These are phyloP conservation scores for Harrya chromipes DNA, from an alignment of 768 basidiomycete species.

Conservation along the genomic window DNA sequence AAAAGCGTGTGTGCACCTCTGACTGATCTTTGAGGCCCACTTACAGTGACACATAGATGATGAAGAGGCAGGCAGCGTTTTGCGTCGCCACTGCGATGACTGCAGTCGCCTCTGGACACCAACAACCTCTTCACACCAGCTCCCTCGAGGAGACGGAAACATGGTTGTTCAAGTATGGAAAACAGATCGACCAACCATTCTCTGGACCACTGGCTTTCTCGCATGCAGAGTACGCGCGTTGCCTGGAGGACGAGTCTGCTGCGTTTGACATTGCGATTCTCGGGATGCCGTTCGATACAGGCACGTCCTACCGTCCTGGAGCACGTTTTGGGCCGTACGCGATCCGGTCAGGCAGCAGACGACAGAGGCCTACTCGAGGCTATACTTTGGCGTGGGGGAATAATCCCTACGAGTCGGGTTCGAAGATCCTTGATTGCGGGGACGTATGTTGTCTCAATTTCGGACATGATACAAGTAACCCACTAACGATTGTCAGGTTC, in stretches of 20 bases:
- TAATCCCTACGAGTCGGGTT: slow-evolving; percentile 58
- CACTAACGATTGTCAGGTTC: slow-evolving; percentile 47
- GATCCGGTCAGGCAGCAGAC: slow-evolving; percentile 75
- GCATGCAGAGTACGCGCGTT: slow-evolving; percentile 60
- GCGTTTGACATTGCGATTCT: slow-evolving; percentile 64
- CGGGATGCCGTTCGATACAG: slow-evolving; percentile 79
- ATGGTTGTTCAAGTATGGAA: slow-evolving; percentile 75
- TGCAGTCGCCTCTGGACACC: slow-evolving; percentile 1
- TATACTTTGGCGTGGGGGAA: slow-evolving; percentile 72
- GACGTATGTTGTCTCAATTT: slow-evolving; percentile 46
- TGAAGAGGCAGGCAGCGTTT: slow-evolving; percentile 10
- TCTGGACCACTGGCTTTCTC: slow-evolving; percentile 83
- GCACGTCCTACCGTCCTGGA: slow-evolving; percentile 52
- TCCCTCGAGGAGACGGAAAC: slow-evolving; percentile 30
- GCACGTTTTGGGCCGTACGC: slow-evolving; percentile 87
- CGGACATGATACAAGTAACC: too few species aligned
- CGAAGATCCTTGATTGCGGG: slow-evolving; percentile 76
- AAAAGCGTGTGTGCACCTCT: too few species aligned
- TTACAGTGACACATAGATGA: slow-evolving; percentile 3
- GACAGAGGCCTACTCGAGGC: slow-evolving; percentile 56
- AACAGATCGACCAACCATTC: slow-evolving; percentile 69
- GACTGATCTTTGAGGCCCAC: not conserved
- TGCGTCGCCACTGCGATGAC: not conserved
- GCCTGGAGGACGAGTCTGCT: slow-evolving; percentile 20
- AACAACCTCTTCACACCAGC: slow-evolving; percentile 14